Evolutionary conservation across 2,329 filamentous ascomycete species (phyloP).

Genomic region (Cercospora brassicicola): DNA sequence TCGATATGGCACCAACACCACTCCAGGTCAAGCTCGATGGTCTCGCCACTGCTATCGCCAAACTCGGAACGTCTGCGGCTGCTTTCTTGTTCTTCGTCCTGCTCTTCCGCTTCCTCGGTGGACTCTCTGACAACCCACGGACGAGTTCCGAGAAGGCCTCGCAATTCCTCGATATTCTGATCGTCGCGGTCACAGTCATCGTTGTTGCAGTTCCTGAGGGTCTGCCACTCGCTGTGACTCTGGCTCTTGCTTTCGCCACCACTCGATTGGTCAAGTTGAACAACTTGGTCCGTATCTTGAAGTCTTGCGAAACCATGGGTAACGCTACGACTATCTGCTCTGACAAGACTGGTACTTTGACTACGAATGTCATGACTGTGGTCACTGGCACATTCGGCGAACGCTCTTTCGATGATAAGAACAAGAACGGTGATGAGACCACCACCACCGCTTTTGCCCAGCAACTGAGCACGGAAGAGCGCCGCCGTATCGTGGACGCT

Average conservation of each 20-base stretch:
- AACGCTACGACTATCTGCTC: constrained; percentile 75
- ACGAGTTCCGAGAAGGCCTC: constrained; percentile 74
- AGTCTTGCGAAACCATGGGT: constrained; percentile 70
- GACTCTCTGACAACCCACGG: constrained; percentile 56
- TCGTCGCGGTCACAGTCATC: constrained; percentile 65
- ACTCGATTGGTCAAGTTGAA: constrained; percentile 68
- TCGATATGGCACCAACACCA: constrained; percentile 75
- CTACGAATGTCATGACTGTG: constrained; percentile 74
- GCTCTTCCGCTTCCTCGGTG: constrained; percentile 78
- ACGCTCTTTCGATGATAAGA: constrained; percentile 38
- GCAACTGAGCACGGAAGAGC: constrained; percentile 54
- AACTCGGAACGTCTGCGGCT: constrained; percentile 72
- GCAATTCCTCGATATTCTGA: constrained; percentile 62
- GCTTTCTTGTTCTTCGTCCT: constrained; percentile 80
- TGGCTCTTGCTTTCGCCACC: constrained; percentile 67
- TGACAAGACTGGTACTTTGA: constrained; percentile 74
- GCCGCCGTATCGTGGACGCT: constrained; percentile 60
- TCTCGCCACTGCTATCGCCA: constrained; percentile 77
- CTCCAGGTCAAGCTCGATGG: constrained; percentile 75
- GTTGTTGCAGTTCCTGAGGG: constrained; percentile 69
- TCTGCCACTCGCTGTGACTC: constrained; percentile 65
- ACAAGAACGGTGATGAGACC: constrained; percentile 49
- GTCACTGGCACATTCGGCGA: constrained; percentile 69
- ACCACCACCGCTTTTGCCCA: constrained; percentile 56
- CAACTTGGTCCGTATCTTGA: constrained; percentile 66